Evolutionary conservation across 768 basidiomycete genomes (phyloP).

Genomic region (Phanerochaete sordida): DNA sequence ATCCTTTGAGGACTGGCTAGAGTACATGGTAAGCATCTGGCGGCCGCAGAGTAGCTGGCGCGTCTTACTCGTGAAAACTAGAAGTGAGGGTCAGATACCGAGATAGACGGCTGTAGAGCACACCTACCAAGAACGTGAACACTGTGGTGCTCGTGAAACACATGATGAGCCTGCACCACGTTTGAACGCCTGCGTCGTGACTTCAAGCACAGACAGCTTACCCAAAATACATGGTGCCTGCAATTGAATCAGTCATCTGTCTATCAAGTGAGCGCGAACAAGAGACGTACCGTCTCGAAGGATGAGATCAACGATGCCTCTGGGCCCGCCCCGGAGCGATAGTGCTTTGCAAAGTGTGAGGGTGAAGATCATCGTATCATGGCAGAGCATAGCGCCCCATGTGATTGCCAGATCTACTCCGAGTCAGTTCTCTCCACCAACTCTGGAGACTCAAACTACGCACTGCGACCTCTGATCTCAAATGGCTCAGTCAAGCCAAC

Average conservation of each 20-base stretch:
- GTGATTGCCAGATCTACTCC: conserved; percentile 1
- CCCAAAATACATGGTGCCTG: conserved; percentile 10
- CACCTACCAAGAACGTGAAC: neutral
- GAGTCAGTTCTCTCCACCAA: no score
- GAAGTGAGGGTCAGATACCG: no score
- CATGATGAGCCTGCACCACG: neutral
- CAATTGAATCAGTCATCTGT: neutral
- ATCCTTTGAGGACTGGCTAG: conserved; percentile 4
- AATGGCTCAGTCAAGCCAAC: no score
- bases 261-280: neutral
- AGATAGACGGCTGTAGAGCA: no score
- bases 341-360: conserved; percentile 6
- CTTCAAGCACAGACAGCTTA: neutral
- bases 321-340: neutral
- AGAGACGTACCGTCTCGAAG: conserved; percentile 7
- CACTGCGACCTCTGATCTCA: neutral
- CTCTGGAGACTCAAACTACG: no score
- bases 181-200: no score
- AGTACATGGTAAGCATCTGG: neutral
- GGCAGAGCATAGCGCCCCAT: conserved; percentile 1
- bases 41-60: neutral
- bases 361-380: conserved; percentile 8
- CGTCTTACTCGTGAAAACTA: neutral
- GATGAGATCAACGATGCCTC: conserved; percentile 2
- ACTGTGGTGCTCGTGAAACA: neutral